These are phyloP conservation scores for Ceratobasidium sp. DNA, from an alignment of 1,284 basidiomycete species.

Conservation along the genomic window DNA sequence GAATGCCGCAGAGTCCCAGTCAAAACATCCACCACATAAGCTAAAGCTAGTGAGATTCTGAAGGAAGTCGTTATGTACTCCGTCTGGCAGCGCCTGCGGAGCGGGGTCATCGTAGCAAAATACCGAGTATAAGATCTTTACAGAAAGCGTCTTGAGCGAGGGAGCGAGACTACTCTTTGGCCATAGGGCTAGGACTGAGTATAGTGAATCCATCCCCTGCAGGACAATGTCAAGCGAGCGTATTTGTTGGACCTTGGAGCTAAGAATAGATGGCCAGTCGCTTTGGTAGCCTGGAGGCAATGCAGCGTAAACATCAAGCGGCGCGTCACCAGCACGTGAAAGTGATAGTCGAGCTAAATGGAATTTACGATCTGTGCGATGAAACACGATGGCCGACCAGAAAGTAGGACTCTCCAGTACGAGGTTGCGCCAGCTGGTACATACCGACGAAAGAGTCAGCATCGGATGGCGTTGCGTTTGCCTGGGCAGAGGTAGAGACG, in stretches of 20 bases:
- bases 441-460: neutral
- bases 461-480: neutral
- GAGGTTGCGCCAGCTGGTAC: neutral
- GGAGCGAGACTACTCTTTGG: neutral
- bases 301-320: neutral
- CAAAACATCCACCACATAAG: too few relatives aligned
- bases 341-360: neutral
- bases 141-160: neutral
- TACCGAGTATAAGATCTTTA: neutral
- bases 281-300: neutral
- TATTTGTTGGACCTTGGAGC: neutral
- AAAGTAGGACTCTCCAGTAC: neutral
- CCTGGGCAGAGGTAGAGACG: neutral
- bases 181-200: neutral
- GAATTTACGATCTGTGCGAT: neutral
- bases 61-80: neutral
- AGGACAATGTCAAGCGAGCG: neutral
- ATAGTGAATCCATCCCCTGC: neutral
- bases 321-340: neutral
- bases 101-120: neutral
- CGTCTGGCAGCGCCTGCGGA: neutral
- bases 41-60: too few relatives aligned
- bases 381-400: neutral
- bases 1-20: too few relatives aligned
- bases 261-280: neutral